Conservation (phyloP, 2,329 filamentous ascomycete species). For the Diaporthe vexans region DNA sequence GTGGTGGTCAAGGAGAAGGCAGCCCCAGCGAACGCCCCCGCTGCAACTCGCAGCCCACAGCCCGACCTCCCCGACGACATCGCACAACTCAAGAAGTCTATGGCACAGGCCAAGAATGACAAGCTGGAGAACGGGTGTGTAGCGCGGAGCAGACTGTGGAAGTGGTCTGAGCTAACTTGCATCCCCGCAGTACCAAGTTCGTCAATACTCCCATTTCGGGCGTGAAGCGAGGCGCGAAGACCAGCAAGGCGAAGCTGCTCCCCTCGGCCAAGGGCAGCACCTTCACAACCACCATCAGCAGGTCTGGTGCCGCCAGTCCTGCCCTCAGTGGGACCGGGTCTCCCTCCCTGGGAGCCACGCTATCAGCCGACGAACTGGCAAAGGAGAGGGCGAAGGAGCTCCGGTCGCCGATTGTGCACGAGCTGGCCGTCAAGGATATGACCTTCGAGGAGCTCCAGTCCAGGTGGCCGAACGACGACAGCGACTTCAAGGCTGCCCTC, state of each 20-base stretch:
- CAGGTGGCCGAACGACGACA: slow-evolving; percentile 65
- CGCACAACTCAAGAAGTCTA: slow-evolving; percentile 62
- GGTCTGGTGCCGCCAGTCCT: slow-evolving; percentile 68
- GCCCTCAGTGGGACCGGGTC: slow-evolving; percentile 68
- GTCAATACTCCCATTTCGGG: slow-evolving; percentile 50
- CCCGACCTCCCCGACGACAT: slow-evolving; percentile 59
- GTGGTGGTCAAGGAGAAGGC: slow-evolving; percentile 39
- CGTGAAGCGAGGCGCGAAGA: slow-evolving; percentile 46
- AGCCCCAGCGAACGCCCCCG: slow-evolving; percentile 43
- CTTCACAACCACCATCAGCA: slow-evolving; percentile 54
- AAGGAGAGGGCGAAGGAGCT: slow-evolving; percentile 63
- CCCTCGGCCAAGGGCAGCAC: slow-evolving; percentile 56
- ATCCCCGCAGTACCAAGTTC: slow-evolving; percentile 53
- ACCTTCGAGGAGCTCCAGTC: slow-evolving; percentile 62
- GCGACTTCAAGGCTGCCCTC: slow-evolving; percentile 68
- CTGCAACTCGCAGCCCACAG: slow-evolving; percentile 47
- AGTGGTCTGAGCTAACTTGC: slow-evolving; percentile 48
- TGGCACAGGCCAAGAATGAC: slow-evolving; percentile 59
- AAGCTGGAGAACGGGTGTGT: slow-evolving; percentile 61
- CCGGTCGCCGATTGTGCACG: slow-evolving; percentile 68
- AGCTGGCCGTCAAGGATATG: slow-evolving; percentile 69
- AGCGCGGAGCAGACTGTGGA: slow-evolving; percentile 40
- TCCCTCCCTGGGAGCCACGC: slow-evolving; percentile 64
- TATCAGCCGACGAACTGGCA: slow-evolving; percentile 65
- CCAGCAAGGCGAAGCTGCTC: slow-evolving; percentile 48